Evolutionary conservation across 306 rosid genomes (phyloP).

Genomic region (Vachellia pachyceras): DNA sequence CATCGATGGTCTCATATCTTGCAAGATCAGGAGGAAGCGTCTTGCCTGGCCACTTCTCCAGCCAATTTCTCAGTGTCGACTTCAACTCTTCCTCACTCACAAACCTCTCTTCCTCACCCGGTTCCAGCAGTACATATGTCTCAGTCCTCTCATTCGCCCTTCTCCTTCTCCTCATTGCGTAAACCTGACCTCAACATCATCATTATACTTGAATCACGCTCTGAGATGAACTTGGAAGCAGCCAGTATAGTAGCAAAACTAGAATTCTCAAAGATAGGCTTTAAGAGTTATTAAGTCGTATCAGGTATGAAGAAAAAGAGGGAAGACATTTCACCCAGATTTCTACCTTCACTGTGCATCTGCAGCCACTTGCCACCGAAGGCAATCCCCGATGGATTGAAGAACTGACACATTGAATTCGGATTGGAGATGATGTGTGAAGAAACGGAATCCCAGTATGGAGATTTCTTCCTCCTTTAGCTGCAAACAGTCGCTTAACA

Average conservation of each 20-base stretch:
- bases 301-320: no score
- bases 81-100: slow-evolving; percentile 81
- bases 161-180: slow-evolving; percentile 66
- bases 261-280: neutral
- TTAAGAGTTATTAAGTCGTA: neutral
- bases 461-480: slow-evolving; percentile 25
- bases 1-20: slow-evolving; percentile 70
- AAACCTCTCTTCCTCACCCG: slow-evolving; percentile 86
- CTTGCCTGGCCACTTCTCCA: slow-evolving; percentile 76
- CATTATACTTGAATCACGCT: neutral
- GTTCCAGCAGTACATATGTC: slow-evolving; percentile 79
- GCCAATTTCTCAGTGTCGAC: slow-evolving; percentile 58
- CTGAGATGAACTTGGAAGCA: neutral
- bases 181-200: slow-evolving; percentile 42
- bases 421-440: slow-evolving; percentile 20
- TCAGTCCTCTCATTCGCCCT: slow-evolving; percentile 65
- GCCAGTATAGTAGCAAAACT: neutral
- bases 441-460: slow-evolving; percentile 22
- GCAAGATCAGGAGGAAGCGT: slow-evolving; percentile 87
- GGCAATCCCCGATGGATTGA: slow-evolving; percentile 40
- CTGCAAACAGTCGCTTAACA: slow-evolving; percentile 38
- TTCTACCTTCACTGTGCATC: slow-evolving; percentile 31
- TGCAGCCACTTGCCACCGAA: slow-evolving; percentile 15
- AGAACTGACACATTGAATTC: slow-evolving; percentile 35
- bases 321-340: no score